Evolutionary conservation across 352 stramenopile species (phyloP).

Genomic region (Thalassiosira mediterranea): DNA sequence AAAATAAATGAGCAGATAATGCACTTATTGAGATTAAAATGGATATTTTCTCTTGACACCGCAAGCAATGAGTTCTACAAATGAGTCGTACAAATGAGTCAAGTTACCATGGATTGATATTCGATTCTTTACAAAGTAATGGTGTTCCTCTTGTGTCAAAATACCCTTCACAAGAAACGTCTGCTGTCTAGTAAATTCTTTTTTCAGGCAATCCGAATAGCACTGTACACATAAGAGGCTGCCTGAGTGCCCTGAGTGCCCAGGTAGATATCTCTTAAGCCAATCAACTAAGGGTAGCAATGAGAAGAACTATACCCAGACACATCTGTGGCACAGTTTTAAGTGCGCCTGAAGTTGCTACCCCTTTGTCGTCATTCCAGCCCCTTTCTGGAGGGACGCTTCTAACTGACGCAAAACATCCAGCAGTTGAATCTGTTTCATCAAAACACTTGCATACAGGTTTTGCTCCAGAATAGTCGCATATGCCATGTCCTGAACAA

Average conservation of each 20-base stretch:
- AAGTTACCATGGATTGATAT: background rate
- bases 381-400: constrained; percentile 12
- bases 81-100: background rate
- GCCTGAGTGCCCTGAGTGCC: no score
- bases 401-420: constrained; percentile 28
- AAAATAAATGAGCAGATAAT: no score
- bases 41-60: no score
- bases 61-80: no score
- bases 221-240: no score
- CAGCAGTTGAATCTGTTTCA: constrained; percentile 17
- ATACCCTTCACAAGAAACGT: no score
- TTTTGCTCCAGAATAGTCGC: constrained; percentile 19
- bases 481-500: constrained; percentile 30
- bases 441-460: constrained; percentile 38
- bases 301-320: no score
- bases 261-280: no score
- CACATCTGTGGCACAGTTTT: background rate
- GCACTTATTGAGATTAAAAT: no score
- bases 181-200: background rate
- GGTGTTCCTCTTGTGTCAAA: no score
- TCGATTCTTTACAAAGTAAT: no score
- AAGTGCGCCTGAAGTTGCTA: constrained; percentile 1
- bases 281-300: no score
- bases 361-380: constrained; percentile 19
- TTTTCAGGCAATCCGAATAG: background rate